Evolutionary conservation across 345 rosid species (phyloP).

Genomic region (Corymbia maculata): DNA sequence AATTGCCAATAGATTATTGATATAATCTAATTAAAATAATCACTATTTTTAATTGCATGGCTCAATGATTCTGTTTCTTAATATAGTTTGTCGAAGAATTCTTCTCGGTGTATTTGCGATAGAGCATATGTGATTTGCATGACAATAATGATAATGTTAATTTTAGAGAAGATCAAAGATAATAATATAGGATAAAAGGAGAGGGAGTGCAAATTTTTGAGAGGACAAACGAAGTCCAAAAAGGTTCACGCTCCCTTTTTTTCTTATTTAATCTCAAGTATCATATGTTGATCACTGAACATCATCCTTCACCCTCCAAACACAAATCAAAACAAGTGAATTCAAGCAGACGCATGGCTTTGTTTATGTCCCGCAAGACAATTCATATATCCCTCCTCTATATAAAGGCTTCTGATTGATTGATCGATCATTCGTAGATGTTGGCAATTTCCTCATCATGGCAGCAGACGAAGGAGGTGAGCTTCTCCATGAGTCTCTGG

Average conservation of each 20-base stretch:
- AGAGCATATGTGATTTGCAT: not conserved
- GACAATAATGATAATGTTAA: not conserved
- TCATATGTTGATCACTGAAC: not conserved
- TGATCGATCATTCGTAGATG: not conserved
- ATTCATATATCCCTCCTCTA: not conserved
- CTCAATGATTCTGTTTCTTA: fast-evolving
- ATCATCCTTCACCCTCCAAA: not conserved
- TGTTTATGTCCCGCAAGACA: not conserved
- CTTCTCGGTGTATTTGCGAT: fast-evolving
- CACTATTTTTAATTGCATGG: not conserved
- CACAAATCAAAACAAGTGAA: not conserved
- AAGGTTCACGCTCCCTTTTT: not conserved
- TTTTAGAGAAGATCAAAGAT: fast-evolving
- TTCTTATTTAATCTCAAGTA: not conserved
- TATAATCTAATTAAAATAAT: not conserved
- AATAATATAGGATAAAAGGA: not conserved
- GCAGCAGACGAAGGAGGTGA: slow-evolving; percentile 63
- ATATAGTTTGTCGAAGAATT: not conserved
- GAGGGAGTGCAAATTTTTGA: not conserved
- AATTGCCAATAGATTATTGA: not conserved
- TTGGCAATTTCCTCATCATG: slow-evolving; percentile 32
- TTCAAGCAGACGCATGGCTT: not conserved
- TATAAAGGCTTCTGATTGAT: not conserved
- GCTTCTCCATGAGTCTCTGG: slow-evolving; percentile 59
- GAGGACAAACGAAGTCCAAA: not conserved